Percentiles rank a stretch among this genome's conserved stretches.
phyloP scores from a whole-genome alignment of 108 stramenopile genomes.

The Schizochytrium sp. region DNA sequence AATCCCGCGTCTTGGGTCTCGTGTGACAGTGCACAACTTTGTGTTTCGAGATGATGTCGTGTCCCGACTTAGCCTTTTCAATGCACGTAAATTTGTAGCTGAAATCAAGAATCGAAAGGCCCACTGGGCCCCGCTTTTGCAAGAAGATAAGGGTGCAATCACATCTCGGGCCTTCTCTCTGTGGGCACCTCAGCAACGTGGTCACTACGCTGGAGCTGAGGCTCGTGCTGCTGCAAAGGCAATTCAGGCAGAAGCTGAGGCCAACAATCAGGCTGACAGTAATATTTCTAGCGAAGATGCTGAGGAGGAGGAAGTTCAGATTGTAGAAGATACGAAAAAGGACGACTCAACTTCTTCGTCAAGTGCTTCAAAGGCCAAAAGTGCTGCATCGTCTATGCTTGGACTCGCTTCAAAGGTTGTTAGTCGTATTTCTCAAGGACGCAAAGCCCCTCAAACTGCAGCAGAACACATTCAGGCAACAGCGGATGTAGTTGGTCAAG shows the following conservation, averaged over 20 bases:
- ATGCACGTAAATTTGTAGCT: conserved; percentile 29
- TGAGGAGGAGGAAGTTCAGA: conserved; percentile 78
- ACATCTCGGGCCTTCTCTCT: conserved; percentile 7
- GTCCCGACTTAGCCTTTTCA: conserved; percentile 84
- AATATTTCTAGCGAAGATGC: not conserved
- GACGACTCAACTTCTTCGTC: not conserved
- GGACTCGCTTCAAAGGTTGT: too few relatives aligned
- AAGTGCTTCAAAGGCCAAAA: too few relatives aligned
- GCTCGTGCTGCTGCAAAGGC: not conserved
- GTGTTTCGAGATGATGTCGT: conserved; percentile 93
- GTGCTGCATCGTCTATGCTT: too few relatives aligned
- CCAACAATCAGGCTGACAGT: too few relatives aligned
- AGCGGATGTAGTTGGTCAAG: too few relatives aligned
- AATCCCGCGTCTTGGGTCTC: conserved; percentile 69
- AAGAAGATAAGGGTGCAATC: conserved; percentile 83
- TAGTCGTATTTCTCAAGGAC: too few relatives aligned
- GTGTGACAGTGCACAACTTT: conserved; percentile 83
- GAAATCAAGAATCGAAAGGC: conserved; percentile 83
- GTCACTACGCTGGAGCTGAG: conserved; percentile 64
- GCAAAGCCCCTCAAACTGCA: too few relatives aligned
- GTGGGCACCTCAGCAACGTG: conserved; percentile 23
- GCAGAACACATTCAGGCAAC: too few relatives aligned
- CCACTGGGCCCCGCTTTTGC: conserved; percentile 85
- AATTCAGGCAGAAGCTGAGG: too few relatives aligned
- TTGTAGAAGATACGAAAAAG: conserved; percentile 76